Percentiles rank a stretch among this genome's conserved stretches.
phyloP scores from a whole-genome alignment of 2,329 filamentous ascomycete species.

The Diaporthe velutina region DNA sequence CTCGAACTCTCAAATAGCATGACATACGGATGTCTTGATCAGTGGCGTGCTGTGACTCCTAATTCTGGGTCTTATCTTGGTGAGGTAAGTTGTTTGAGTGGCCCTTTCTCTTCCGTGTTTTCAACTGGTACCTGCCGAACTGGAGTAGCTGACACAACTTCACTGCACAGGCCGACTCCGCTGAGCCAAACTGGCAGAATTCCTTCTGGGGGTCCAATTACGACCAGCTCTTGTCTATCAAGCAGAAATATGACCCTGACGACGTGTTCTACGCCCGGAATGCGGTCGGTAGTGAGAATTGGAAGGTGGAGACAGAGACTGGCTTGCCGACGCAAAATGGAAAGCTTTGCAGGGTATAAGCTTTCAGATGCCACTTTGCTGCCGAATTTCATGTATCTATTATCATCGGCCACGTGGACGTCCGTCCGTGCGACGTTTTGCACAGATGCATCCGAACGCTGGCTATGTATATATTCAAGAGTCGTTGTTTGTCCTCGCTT shows the following conservation, averaged over 20 bases:
- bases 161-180: slow-evolving; percentile 53
- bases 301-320: slow-evolving; percentile 37
- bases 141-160: neutral
- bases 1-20: slow-evolving; percentile 38
- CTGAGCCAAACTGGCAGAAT: slow-evolving; percentile 50
- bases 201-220: slow-evolving; percentile 52
- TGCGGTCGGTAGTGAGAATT: slow-evolving; percentile 44
- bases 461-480: slow-evolving; percentile 2
- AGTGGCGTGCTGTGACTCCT: slow-evolving; percentile 49
- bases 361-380: neutral
- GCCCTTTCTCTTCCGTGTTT: too few relatives aligned
- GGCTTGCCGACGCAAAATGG: slow-evolving; percentile 32
- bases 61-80: slow-evolving; percentile 51
- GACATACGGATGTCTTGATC: slow-evolving; percentile 50
- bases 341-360: slow-evolving; percentile 26
- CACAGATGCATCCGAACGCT: neutral
- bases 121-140: neutral
- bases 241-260: slow-evolving; percentile 51
- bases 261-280: slow-evolving; percentile 47
- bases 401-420: neutral
- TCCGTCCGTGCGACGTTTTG: neutral
- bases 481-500: too few relatives aligned
- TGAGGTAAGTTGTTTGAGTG: neutral
- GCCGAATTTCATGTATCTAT: neutral
- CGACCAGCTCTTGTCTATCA: slow-evolving; percentile 45